phyloP scores from a whole-genome alignment of 1,284 basidiomycete species.

The Waitea zeae region DNA sequence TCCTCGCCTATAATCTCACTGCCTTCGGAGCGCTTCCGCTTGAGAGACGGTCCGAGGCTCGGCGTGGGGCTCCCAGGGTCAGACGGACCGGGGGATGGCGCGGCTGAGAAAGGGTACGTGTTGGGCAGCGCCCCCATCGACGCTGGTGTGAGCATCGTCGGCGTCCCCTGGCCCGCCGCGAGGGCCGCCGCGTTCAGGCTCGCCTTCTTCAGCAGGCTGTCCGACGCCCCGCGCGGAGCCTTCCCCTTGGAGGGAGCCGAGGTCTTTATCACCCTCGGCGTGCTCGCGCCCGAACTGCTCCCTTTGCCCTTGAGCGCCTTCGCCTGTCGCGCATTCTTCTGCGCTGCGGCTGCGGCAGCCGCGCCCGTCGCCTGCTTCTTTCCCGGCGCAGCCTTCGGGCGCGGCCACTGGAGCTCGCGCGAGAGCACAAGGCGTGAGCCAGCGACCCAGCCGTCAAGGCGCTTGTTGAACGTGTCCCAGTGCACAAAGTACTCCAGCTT shows the following conservation, averaged over 20 bases:
- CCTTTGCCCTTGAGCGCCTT: slow-evolving; percentile 32
- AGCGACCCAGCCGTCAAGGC: slow-evolving; percentile 96
- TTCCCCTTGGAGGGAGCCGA: slow-evolving; percentile 8
- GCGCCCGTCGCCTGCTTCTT: slow-evolving; percentile 34
- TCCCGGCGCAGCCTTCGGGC: slow-evolving; percentile 53
- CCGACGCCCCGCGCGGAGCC: slow-evolving; percentile 6
- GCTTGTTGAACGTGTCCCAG: slow-evolving; percentile 97
- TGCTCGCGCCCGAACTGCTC: too few relatives aligned
- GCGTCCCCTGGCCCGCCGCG: too few relatives aligned
- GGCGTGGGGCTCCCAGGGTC: slow-evolving; percentile 41
- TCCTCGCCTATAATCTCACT: slow-evolving; percentile 42
- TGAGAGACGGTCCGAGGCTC: slow-evolving; percentile 34
- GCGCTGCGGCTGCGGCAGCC: too few relatives aligned
- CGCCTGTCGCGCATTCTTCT: too few relatives aligned
- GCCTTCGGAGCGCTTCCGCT: slow-evolving; percentile 43
- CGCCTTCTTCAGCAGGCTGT: slow-evolving; percentile 17
- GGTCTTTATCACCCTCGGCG: slow-evolving; percentile 35
- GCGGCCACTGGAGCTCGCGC: slow-evolving; percentile 92
- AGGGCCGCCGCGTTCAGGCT: slow-evolving; percentile 9
- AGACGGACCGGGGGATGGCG: slow-evolving; percentile 25
- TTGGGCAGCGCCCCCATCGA: too few relatives aligned
- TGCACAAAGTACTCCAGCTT: slow-evolving; percentile 92
- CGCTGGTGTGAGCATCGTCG: too few relatives aligned
- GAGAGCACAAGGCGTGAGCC: slow-evolving; percentile 73
- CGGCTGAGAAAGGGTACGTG: slow-evolving; percentile 4